Evolutionary conservation across 352 stramenopile species (phyloP).

Genomic region (Globisporangium takayamanum): DNA sequence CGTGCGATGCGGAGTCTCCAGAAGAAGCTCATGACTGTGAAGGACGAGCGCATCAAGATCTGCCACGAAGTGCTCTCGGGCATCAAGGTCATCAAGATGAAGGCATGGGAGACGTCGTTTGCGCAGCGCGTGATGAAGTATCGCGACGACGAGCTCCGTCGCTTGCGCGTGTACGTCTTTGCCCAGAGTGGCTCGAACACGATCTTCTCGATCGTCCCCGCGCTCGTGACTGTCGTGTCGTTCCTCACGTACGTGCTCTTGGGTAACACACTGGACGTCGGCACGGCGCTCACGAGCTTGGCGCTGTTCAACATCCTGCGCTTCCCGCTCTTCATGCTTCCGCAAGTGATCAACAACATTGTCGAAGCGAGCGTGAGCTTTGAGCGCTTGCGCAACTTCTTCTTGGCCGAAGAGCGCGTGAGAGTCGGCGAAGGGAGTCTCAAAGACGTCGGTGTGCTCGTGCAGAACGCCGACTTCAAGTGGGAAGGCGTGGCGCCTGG

Average conservation of each 20-base stretch:
- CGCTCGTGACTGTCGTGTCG: slow-evolving; percentile 40
- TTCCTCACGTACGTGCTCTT: slow-evolving; percentile 50
- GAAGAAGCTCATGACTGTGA: slow-evolving; percentile 87
- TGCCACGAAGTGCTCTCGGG: slow-evolving; percentile 92
- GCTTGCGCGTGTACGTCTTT: slow-evolving; percentile 55
- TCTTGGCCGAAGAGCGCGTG: slow-evolving; percentile 57
- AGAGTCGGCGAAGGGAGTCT: slow-evolving; percentile 72
- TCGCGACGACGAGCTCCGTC: slow-evolving; percentile 73
- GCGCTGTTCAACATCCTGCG: slow-evolving; percentile 86
- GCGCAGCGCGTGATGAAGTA: slow-evolving; percentile 48
- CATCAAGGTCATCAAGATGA: slow-evolving; percentile 97
- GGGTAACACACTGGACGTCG: slow-evolving; percentile 50
- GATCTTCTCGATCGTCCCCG: slow-evolving; percentile 49
- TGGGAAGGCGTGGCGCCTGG: slow-evolving; percentile 37
- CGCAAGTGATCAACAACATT: slow-evolving; percentile 92
- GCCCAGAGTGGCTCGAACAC: slow-evolving; percentile 31
- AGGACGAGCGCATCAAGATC: slow-evolving; percentile 93
- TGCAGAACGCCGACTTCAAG: slow-evolving; percentile 50
- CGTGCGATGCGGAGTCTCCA: slow-evolving; percentile 84
- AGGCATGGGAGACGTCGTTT: slow-evolving; percentile 93
- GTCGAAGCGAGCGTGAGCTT: slow-evolving; percentile 85
- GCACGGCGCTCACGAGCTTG: slow-evolving; percentile 46
- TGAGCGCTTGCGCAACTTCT: slow-evolving; percentile 47
- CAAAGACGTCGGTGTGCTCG: slow-evolving; percentile 29
- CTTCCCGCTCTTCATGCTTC: slow-evolving; percentile 97